Evolutionary conservation across 176 grass and related monocot species (phyloP).

Genomic region (Cymbopogon citratus): DNA sequence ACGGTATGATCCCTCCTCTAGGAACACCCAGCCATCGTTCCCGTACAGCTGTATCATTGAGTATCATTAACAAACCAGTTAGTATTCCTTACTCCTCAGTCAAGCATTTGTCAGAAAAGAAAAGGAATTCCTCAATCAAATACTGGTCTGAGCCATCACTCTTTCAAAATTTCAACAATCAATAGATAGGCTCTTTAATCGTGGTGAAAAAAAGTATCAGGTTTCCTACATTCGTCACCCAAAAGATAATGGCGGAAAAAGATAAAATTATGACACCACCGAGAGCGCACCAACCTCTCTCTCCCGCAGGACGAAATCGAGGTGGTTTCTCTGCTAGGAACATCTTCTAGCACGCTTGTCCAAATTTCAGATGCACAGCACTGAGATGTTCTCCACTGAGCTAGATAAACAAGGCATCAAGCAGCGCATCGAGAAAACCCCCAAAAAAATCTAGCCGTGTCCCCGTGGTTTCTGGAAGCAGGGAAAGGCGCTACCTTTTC

Average conservation of each 20-base stretch:
- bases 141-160: not conserved
- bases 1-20: conserved; percentile 12
- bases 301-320: not conserved
- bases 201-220: not conserved
- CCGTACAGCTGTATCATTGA: conserved; percentile 17
- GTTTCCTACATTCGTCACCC: not conserved
- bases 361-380: not conserved
- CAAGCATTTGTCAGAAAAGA: not conserved
- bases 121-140: not conserved
- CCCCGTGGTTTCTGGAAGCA: not conserved
- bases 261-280: not conserved
- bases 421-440: not conserved
- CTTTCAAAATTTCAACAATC: not conserved
- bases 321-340: not conserved
- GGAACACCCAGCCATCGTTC: conserved; percentile 6
- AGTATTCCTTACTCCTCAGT: not conserved
- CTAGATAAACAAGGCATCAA: not conserved
- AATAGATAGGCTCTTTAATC: not conserved
- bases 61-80: not conserved
- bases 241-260: not conserved
- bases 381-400: not conserved
- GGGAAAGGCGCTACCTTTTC: not conserved
- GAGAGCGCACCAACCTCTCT: not conserved
- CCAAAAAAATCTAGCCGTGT: not conserved
- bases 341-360: not conserved